Percentiles rank a stretch among this genome's conserved stretches.
phyloP scores from a whole-genome alignment of 495 filamentous ascomycete genomes.

The Acidomyces sp. region DNA sequence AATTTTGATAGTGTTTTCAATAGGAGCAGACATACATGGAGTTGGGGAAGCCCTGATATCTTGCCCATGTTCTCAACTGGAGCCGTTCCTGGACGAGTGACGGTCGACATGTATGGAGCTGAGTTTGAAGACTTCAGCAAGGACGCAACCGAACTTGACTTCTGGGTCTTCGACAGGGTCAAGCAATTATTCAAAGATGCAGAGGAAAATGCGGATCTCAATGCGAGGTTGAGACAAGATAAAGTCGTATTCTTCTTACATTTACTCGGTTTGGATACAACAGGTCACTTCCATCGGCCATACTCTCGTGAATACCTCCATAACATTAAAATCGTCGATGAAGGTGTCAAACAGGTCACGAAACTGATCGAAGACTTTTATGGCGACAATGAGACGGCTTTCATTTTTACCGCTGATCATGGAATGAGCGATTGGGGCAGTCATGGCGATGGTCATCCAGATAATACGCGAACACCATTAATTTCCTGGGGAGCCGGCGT shows the following conservation, averaged over 20 bases:
- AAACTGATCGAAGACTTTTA: slow-evolving; percentile 82
- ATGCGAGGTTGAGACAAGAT: slow-evolving; percentile 61
- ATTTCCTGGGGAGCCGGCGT: slow-evolving; percentile 93
- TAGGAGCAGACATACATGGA: slow-evolving; percentile 90
- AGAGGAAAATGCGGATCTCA: slow-evolving; percentile 58
- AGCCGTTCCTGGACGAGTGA: slow-evolving; percentile 72
- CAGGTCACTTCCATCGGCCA: slow-evolving; percentile 74
- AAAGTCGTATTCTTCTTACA: slow-evolving; percentile 95
- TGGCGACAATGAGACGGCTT: slow-evolving; percentile 80
- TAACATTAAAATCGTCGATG: slow-evolving; percentile 89
- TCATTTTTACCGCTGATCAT: slow-evolving; percentile 95
- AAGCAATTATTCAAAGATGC: slow-evolving; percentile 75
- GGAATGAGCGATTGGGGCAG: slow-evolving; percentile 99
- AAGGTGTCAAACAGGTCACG: slow-evolving; percentile 71
- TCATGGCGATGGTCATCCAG: slow-evolving; percentile 93
- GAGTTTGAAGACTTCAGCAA: slow-evolving; percentile 82
- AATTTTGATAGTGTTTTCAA: slow-evolving; percentile 99
- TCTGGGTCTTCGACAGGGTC: slow-evolving; percentile 92
- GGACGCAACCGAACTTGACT: slow-evolving; percentile 70
- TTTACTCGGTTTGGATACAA: slow-evolving; percentile 88
- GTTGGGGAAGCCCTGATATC: slow-evolving; percentile 98
- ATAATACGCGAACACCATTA: slow-evolving; percentile 90
- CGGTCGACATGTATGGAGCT: slow-evolving; percentile 68
- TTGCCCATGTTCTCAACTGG: slow-evolving; percentile 94
- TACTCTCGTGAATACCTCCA: slow-evolving; percentile 92